These are phyloP conservation scores for Pochonia chlamydosporia DNA, from an alignment of 2,329 filamentous ascomycete species.

Conservation along the genomic window DNA sequence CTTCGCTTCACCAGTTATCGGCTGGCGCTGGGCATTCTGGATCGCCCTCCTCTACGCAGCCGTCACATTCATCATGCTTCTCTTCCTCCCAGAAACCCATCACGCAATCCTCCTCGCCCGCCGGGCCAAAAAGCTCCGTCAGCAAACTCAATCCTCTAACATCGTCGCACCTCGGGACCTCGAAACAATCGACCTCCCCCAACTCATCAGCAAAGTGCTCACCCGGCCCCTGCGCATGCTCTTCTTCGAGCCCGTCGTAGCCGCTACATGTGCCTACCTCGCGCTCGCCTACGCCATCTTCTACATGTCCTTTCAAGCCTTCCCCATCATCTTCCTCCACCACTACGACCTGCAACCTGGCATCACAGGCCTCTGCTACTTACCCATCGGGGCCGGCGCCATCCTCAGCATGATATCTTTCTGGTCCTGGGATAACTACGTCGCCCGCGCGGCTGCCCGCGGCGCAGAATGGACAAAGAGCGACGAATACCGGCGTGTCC, in stretches of 20 bases:
- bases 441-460: slow-evolving; percentile 43
- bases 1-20: slow-evolving; percentile 50
- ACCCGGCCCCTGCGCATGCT: slow-evolving; percentile 70
- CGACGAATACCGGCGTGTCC: slow-evolving; percentile 65
- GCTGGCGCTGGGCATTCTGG: slow-evolving; percentile 69
- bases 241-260: slow-evolving; percentile 65
- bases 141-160: slow-evolving; percentile 41
- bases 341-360: slow-evolving; percentile 60
- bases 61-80: slow-evolving; percentile 50
- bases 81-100: slow-evolving; percentile 62
- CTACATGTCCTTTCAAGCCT: slow-evolving; percentile 73
- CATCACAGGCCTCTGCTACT: slow-evolving; percentile 60
- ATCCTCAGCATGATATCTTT: slow-evolving; percentile 55
- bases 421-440: slow-evolving; percentile 57
- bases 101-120: slow-evolving; percentile 50
- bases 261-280: slow-evolving; percentile 64
- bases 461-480: slow-evolving; percentile 51
- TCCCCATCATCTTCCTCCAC: slow-evolving; percentile 60
- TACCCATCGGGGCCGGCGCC: slow-evolving; percentile 62
- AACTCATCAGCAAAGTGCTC: slow-evolving; percentile 63
- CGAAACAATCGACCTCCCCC: slow-evolving; percentile 48
- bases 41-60: slow-evolving; percentile 64
- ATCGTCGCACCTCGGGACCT: slow-evolving; percentile 59
- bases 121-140: slow-evolving; percentile 52
- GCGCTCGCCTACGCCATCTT: slow-evolving; percentile 63